Evolutionary conservation across 78 protist species (phyloP), one percentile per base, ranked within the genome.

Genomic region (slime mould (Dictyostelium discoideum)): DNA sequence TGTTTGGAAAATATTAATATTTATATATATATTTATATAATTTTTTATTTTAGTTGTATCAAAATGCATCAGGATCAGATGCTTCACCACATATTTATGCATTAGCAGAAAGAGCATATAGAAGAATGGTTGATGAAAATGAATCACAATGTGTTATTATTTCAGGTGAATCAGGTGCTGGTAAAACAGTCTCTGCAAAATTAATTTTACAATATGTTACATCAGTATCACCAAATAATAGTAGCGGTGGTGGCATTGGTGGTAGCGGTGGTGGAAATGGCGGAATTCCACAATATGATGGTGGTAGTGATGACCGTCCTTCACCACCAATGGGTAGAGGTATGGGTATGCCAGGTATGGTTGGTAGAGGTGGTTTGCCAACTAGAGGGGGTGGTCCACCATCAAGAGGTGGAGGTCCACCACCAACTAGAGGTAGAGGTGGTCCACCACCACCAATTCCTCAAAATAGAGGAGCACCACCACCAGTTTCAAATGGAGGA

Each of bases 121-220:
- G 98, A 24, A 67, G 94, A 92, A 93, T 98, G 97, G 92, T 97
- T 8, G 84, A 87, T 29, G 97, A 96, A 22, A 67, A 80, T 60
- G 88, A 85, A 76, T 54, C 85, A 40, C 97, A 96, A 77, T 84
- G 93, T 82, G 97, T 96, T 10, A 96, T 96, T 86, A 94, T 94
- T 72, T 83, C 92, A 44, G 93, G 97, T 67, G 96, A 93, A 54
- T 85, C 93, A 22, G 96, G 96, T 60, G 96, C 96, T 37, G 96
- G 96, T 65, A 85, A 93, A 93, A 99, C 99, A 32, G 99, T 98
- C 65, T 95, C 99, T n/a, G 97, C 99, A 29, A 99, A 99, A 87
- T 85, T 90, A 42, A 97, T 98, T 74, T 85, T 99, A 92, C 95
- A 84, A 73, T 99, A 99, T 88, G 87, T 99, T 37, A 95, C 99